Conservation (phyloP, 148 eudicot species). For the Camellia granthamiana region DNA sequence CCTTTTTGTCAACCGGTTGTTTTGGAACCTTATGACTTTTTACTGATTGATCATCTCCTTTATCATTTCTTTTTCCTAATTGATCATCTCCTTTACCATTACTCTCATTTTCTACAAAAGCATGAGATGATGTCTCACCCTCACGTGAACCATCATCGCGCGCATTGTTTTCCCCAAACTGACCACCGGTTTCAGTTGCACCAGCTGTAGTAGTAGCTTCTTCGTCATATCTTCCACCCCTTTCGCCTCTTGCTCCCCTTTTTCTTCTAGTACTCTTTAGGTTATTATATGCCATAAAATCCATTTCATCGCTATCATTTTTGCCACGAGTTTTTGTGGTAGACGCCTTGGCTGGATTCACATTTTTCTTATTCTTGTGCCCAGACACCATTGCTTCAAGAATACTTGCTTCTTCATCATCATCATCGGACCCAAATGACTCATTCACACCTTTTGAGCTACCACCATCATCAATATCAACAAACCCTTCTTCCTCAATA, state of each 20-base stretch:
- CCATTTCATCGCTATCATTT: constrained; percentile 46
- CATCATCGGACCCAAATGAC: constrained; percentile 21
- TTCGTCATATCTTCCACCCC: constrained; percentile 38
- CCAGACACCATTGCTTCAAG: constrained; percentile 74
- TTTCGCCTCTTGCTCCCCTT: constrained; percentile 64
- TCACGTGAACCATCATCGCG: constrained; percentile 21
- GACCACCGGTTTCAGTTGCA: constrained; percentile 20
- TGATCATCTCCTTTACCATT: constrained; percentile 29
- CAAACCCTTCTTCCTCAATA: constrained; percentile 38
- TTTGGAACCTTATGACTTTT: constrained; percentile 34
- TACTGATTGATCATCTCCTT: constrained; percentile 22
- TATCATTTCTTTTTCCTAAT: constrained; percentile 10
- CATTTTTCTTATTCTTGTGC: constrained; percentile 39
- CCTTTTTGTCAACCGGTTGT: constrained; percentile 38
- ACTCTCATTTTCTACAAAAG: constrained; percentile 31
- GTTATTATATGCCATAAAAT: constrained; percentile 63
- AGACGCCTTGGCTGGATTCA: constrained; percentile 24
- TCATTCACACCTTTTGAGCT: constrained; percentile 22
- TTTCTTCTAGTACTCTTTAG: constrained; percentile 60
- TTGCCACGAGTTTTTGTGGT: constrained; percentile 24
- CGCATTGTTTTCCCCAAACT: constrained; percentile 26
- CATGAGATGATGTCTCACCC: constrained; percentile 25
- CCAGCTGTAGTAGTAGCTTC: constrained; percentile 30
- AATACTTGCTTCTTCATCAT: constrained; percentile 53
- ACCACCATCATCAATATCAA: constrained; percentile 27